Percentiles rank a stretch among this genome's conserved stretches.
Evolutionary conservation across 2,329 filamentous ascomycete genomes (phyloP).

Genomic region (Penicillium sp.): DNA sequence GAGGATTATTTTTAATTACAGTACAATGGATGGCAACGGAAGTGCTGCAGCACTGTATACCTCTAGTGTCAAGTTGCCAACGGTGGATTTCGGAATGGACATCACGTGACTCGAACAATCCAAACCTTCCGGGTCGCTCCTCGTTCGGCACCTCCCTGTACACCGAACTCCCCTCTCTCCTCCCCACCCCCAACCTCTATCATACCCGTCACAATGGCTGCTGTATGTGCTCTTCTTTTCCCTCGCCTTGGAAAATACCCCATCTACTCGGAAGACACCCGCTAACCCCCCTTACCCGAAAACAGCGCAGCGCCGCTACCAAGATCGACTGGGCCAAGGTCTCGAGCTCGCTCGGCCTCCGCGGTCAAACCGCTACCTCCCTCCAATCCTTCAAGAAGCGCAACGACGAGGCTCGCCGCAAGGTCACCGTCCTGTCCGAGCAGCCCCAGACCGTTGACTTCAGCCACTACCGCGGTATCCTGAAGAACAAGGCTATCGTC

Average conservation of each 20-base stretch:
- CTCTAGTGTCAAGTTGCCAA: background rate
- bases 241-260: background rate
- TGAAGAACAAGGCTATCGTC: slow-evolving; percentile 95
- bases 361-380: slow-evolving; percentile 87
- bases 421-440: slow-evolving; percentile 81
- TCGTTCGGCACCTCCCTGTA: slow-evolving; percentile 38
- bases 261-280: slow-evolving; percentile 10
- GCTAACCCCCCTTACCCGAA: slow-evolving; percentile 27
- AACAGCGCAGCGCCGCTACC: slow-evolving; percentile 91
- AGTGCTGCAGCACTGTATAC: no score
- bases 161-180: slow-evolving; percentile 34
- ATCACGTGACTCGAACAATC: slow-evolving; percentile 37
- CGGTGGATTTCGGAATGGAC: slow-evolving; percentile 13
- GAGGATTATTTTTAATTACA: no score
- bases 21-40: no score
- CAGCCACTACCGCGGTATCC: slow-evolving; percentile 80
- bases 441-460: slow-evolving; percentile 89
- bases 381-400: slow-evolving; percentile 99
- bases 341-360: slow-evolving; percentile 89
- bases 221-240: slow-evolving; percentile 33
- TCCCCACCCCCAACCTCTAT: slow-evolving; percentile 29
- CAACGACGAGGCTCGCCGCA: slow-evolving; percentile 97
- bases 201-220: slow-evolving; percentile 44
- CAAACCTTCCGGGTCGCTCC: slow-evolving; percentile 44
- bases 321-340: slow-evolving; percentile 99